Evolutionary conservation across 2,329 filamentous ascomycete species (phyloP), one percentile per base, ranked within the genome.

Genomic region (Clarireedia sp.): DNA sequence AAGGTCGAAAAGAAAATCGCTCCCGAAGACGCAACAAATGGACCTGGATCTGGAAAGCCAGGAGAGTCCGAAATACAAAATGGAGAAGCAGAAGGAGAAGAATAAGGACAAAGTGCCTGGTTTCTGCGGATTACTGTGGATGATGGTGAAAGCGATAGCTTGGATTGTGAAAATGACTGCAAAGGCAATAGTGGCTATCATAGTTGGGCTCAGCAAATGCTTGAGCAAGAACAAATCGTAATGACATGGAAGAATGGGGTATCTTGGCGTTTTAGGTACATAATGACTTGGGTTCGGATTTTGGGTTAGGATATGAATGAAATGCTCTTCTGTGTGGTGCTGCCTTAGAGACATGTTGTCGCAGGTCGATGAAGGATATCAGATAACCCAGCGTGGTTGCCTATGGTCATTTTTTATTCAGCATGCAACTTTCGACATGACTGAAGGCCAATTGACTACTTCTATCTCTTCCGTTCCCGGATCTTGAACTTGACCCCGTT

Each of bases 41-140:
- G 82, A 81, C 67, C 70, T 85, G 38, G 82, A 86, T 61, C 67
- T 86, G 5, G 82, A 85, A 69, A 85, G 81, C 65, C 82, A 85
- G 68, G 75, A 60, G 63, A 67, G 62, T 51, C 37, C 65, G 37
- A 66, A 63, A 41, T 55, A 55, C 2, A 61, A 62, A 33, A 62
- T 60, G 49, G 58, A 58, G 65, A 62, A 80, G 78, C 0, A 76
- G 76, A 59, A 65, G 74, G 53, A 68, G 76, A 55, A 55, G 19
- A 38, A 50, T 4, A 50, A 55, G 36, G 58, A 74, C 77, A 53
- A 74, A 73, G 6, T 66, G 76, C 52, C 72, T 79, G 64, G 74
- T 1, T 66, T 79, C 33, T 73, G 82, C 61, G 79, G 79, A 60
- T 60, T 82, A 55, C 62, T 79, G 9, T 77, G 75, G 58, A 76